Conservation (phyloP, 371 early-diverging fungal genomes). For the Zychaea mexicana region DNA sequence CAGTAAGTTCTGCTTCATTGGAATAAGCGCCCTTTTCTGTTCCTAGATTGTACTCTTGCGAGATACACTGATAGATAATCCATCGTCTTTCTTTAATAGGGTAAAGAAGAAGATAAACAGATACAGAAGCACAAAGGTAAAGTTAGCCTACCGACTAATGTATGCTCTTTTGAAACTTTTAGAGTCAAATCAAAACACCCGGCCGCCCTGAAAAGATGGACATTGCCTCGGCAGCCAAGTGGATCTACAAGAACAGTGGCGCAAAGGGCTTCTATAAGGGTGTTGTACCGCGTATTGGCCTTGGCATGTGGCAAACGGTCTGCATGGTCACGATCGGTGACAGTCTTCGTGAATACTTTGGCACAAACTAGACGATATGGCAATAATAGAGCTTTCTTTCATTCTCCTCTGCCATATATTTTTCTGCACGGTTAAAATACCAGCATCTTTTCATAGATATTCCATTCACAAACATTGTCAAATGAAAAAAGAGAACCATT, state of each 20-base stretch:
- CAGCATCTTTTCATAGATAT: too few relatives aligned
- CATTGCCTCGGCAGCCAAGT: constrained; percentile 78
- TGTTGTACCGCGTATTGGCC: constrained; percentile 86
- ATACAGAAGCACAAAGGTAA: too few relatives aligned
- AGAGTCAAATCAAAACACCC: constrained; percentile 81
- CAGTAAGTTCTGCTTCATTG: constrained; percentile 23
- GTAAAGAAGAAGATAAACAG: neutral
- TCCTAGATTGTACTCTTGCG: too few relatives aligned
- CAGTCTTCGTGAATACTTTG: constrained; percentile 9
- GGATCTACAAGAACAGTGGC: constrained; percentile 90
- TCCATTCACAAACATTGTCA: too few relatives aligned
- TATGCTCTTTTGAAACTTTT: neutral
- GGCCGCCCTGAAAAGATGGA: constrained; percentile 89
- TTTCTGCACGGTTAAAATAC: too few relatives aligned
- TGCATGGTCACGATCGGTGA: constrained; percentile 97
- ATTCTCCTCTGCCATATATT: too few relatives aligned
- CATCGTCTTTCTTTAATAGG: neutral
- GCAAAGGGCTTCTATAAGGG: constrained; percentile 92
- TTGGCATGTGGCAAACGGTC: constrained; percentile 93
- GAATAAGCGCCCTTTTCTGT: neutral
- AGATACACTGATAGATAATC: too few relatives aligned
- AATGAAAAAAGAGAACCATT: too few relatives aligned
- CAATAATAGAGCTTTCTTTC: too few relatives aligned
- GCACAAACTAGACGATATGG: constrained; percentile 11
- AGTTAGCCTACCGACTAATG: too few relatives aligned